phyloP scores from a whole-genome alignment of 2,329 filamentous ascomycete species.

The Curvularia sp. region DNA sequence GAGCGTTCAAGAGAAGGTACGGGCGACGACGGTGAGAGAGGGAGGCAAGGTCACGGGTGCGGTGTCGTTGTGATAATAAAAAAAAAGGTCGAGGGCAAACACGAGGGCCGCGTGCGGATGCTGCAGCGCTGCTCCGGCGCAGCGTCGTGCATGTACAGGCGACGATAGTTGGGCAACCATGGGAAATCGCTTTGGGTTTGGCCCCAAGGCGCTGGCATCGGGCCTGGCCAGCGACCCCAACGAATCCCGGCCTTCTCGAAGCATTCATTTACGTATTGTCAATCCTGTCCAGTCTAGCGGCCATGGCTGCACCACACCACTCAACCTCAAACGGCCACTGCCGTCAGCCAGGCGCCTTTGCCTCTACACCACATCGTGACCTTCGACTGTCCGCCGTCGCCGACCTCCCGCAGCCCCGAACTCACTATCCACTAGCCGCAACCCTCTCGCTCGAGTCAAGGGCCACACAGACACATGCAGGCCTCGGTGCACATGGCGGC shows the following conservation, averaged over 20 bases:
- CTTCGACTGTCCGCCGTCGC: neutral
- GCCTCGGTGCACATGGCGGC: neutral
- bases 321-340: constrained; percentile 8
- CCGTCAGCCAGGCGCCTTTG: constrained; percentile 7
- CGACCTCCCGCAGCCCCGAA: constrained; percentile 11
- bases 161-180: constrained; percentile 21
- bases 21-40: neutral
- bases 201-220: constrained; percentile 8
- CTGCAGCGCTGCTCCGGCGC: constrained; percentile 30
- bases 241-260: constrained; percentile 32
- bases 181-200: constrained; percentile 17
- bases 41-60: neutral
- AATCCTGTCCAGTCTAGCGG: constrained; percentile 23
- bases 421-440: constrained; percentile 14
- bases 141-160: constrained; percentile 10
- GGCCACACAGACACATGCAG: constrained; percentile 22
- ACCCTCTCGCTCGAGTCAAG: constrained; percentile 10
- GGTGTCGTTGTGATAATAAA: neutral
- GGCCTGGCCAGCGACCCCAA: constrained; percentile 6
- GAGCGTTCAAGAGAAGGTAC: neutral
- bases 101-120: constrained; percentile 24
- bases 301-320: constrained; percentile 13
- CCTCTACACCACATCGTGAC: constrained; percentile 1
- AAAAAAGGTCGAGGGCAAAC: neutral
- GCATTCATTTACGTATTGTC: constrained; percentile 43